A percentile compares a stretch with the other conserved stretches of the same genome.
phyloP scores from a whole-genome alignment of 805 yeast species.

The Sungouiella blattae region DNA sequence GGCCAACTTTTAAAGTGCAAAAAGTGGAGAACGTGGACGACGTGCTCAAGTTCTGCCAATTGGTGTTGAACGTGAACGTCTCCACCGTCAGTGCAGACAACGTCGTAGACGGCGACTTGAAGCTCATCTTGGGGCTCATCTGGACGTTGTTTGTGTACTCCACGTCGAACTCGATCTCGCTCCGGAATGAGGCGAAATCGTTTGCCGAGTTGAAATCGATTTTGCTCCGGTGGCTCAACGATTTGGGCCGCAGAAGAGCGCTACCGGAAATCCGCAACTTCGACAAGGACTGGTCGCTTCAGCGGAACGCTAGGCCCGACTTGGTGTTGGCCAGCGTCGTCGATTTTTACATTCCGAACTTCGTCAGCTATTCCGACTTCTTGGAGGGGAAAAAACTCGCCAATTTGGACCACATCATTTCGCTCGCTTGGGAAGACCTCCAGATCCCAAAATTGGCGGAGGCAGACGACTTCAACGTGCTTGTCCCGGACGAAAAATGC shows the following conservation, averaged over 20 bases:
- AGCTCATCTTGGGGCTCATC: conserved; percentile 44
- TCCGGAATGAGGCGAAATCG: conserved; percentile 22
- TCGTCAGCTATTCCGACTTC: conserved; percentile 24
- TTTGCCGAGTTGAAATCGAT: conserved; percentile 28
- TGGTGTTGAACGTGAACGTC: conserved; percentile 37
- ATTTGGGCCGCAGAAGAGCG: conserved; percentile 17
- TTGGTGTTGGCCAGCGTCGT: conserved; percentile 41
- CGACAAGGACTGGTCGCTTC: conserved; percentile 50
- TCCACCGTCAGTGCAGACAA: conserved; percentile 48
- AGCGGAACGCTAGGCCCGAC: conserved; percentile 44
- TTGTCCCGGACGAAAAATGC: conserved; percentile 58
- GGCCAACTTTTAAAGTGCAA: conserved; percentile 43
- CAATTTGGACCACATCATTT: conserved; percentile 28
- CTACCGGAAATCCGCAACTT: conserved; percentile 42
- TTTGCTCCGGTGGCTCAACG: conserved; percentile 52
- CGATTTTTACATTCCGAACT: conserved; percentile 19
- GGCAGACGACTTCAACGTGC: conserved; percentile 47
- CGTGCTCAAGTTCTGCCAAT: conserved; percentile 38
- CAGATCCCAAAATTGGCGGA: conserved; percentile 54
- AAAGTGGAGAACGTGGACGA: conserved; percentile 46
- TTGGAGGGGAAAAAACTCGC: conserved; percentile 14
- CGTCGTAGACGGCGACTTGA: conserved; percentile 46
- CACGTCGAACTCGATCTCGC: conserved; percentile 24
- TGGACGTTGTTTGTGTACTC: conserved; percentile 47
- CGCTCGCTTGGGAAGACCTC: conserved; percentile 40